A percentile compares a stretch with the other conserved stretches of the same genome.
These are phyloP conservation scores for Mycena sanguinolenta DNA, from an alignment of 768 basidiomycete genomes.

Conservation along the genomic window DNA sequence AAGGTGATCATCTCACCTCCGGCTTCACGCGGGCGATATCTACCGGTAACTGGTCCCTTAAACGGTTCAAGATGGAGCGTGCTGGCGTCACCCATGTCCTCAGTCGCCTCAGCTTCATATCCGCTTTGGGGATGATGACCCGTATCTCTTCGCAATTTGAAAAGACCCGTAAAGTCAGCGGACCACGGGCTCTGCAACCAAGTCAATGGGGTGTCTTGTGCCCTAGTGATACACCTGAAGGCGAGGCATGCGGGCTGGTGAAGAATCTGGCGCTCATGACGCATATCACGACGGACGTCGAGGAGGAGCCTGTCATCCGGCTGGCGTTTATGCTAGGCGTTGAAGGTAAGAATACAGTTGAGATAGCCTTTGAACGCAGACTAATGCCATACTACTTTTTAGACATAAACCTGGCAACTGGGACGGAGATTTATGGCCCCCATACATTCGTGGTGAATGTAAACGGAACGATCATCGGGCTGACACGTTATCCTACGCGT, in stretches of 20 bases:
- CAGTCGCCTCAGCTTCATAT: slow-evolving; percentile 94
- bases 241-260: slow-evolving; percentile 98
- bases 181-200: slow-evolving; percentile 95
- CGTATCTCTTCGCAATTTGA: slow-evolving; percentile 99
- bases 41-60: slow-evolving; percentile 98
- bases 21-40: slow-evolving; percentile 98
- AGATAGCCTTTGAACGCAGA: not conserved
- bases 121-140: slow-evolving; percentile 99
- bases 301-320: slow-evolving; percentile 92
- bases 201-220: slow-evolving; percentile 99
- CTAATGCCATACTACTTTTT: slow-evolving; percentile 33
- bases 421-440: slow-evolving; percentile 95
- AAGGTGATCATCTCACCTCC: slow-evolving; percentile 95
- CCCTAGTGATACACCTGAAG: slow-evolving; percentile 98
- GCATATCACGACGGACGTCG: slow-evolving; percentile 98
- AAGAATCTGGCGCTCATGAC: slow-evolving; percentile 99
- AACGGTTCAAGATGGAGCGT: slow-evolving; percentile 99
- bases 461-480: slow-evolving; percentile 95
- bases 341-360: slow-evolving; percentile 73
- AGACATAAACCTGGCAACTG: slow-evolving; percentile 94
- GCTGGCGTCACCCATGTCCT: slow-evolving; percentile 99
- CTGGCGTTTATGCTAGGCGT: slow-evolving; percentile 96
- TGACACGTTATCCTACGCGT: slow-evolving; percentile 85
- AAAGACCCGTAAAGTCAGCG: slow-evolving; percentile 98
- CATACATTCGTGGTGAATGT: slow-evolving; percentile 96